Base-by-base conservation (phyloP, 2,329 filamentous ascomycete genomes). In the Apiospora malaysiana region DNA sequence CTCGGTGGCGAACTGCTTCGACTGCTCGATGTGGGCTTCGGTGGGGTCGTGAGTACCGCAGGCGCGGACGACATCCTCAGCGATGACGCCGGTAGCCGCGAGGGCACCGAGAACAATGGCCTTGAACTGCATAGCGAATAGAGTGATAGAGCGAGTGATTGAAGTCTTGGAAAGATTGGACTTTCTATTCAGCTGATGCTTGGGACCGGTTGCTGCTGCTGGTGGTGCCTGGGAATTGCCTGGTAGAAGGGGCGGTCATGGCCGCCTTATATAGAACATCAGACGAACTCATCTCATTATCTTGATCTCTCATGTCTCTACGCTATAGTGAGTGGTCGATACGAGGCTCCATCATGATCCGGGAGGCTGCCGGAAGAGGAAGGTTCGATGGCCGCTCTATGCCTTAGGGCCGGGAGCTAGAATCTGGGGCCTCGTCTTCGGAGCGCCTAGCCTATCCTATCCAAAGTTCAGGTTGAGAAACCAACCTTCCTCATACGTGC, bases 11-110 rank as follows among this genome's bases (percentile, higher is more conserved):
- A 80, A 74, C 21, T 72, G 71, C 45, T 74, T 65, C 0, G 77
- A 70, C 40, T 76, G 72, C 18, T 75, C 77, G 14, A 77, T 71
- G 67, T 80, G 78, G 71, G 75, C 71, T 25, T 69, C 69, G 18
- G 76, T 79, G 1, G 78, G 78, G 10, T 76, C 76, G 37, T 76
- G 76, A 25, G 78, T 77, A 46, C 76, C 77, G 69, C 78, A 80
- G 7, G 23, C 9, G 46, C 68, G 68, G 37, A 42, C 49, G 16
- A 40, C 14, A 8, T 63, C 56, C 27, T 37, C 56, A n/a, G 69
- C 68, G 32, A 67, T 45, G 10, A 56, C 70, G 25, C 67, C 68
- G 63, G 71, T 68, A 21, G 70, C 71, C 70, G 69, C 70, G 40
- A 72, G 47, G 71, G 70, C 70, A n/a, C 59, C 66, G 56, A 71